Evolutionary conservation across 2,329 filamentous ascomycete genomes (phyloP).

Genomic region (Fulvia fulva): DNA sequence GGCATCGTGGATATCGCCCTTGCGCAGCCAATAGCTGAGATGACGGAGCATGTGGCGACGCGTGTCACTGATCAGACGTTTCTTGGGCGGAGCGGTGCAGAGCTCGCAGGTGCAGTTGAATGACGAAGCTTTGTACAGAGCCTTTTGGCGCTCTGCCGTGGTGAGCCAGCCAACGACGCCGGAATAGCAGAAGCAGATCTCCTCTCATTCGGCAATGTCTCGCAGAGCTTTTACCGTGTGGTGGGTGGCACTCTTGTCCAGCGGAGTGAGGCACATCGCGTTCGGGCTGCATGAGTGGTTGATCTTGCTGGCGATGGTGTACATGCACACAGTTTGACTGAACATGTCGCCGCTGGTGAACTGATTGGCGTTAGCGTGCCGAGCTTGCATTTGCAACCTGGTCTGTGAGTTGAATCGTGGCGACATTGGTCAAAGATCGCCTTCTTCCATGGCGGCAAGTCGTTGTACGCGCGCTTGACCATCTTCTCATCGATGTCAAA

Average conservation of each 20-base stretch:
- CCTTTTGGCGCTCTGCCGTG: too few species aligned
- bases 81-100: background rate
- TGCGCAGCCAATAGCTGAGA: background rate
- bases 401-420: background rate
- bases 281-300: too few species aligned
- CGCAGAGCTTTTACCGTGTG: background rate
- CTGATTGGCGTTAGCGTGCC: background rate
- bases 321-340: too few species aligned
- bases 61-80: constrained; percentile 3
- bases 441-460: background rate
- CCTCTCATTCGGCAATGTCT: background rate
- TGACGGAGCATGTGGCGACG: constrained; percentile 4
- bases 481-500: background rate
- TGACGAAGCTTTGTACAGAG: background rate
- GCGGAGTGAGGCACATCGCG: too few species aligned
- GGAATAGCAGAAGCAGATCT: background rate
- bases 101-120: constrained; percentile 6
- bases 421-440: background rate
- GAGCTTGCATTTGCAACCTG: background rate
- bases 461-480: background rate
- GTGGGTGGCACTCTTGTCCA: too few species aligned
- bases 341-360: background rate
- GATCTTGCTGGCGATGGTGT: too few species aligned
- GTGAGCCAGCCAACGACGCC: background rate
- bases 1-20: too few species aligned